phyloP scores from a whole-genome alignment of 345 rosid species.

The Citrus glauca region DNA sequence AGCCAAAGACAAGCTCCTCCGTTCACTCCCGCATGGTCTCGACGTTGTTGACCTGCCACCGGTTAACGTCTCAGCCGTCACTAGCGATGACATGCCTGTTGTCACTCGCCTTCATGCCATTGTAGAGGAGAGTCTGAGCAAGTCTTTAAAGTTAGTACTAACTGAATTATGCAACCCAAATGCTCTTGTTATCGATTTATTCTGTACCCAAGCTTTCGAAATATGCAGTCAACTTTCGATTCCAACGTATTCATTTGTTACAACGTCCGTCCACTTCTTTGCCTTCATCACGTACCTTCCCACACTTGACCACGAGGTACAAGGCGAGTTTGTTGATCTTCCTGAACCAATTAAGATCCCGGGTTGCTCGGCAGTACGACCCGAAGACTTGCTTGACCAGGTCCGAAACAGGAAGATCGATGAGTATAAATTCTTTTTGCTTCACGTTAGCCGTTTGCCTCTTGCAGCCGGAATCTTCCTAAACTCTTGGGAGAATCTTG shows the following conservation, averaged over 20 bases:
- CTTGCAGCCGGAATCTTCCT: constrained; percentile 31
- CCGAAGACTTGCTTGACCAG: constrained; percentile 18
- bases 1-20: constrained; percentile 19
- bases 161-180: constrained; percentile 5
- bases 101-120: constrained; percentile 12
- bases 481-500: constrained; percentile 40
- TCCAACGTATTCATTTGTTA: too few species aligned
- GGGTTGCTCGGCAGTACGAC: constrained; percentile 26
- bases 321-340: constrained; percentile 9
- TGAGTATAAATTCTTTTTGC: constrained; percentile 12
- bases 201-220: too few species aligned
- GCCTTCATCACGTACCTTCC: too few species aligned
- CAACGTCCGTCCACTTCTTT: too few species aligned
- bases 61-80: constrained; percentile 17
- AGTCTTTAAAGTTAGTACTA: constrained; percentile 12
- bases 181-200: constrained; percentile 5
- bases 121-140: constrained; percentile 25
- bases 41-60: constrained; percentile 29
- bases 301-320: neutral
- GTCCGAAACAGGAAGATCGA: constrained; percentile 14
- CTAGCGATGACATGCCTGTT: constrained; percentile 13
- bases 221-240: too few species aligned
- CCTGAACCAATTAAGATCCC: constrained; percentile 26
- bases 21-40: constrained; percentile 21
- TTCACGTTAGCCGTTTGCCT: constrained; percentile 9